Evolutionary conservation across 2,329 filamentous ascomycete genomes (phyloP).

Genomic region (Trichoderma lentiforme): DNA sequence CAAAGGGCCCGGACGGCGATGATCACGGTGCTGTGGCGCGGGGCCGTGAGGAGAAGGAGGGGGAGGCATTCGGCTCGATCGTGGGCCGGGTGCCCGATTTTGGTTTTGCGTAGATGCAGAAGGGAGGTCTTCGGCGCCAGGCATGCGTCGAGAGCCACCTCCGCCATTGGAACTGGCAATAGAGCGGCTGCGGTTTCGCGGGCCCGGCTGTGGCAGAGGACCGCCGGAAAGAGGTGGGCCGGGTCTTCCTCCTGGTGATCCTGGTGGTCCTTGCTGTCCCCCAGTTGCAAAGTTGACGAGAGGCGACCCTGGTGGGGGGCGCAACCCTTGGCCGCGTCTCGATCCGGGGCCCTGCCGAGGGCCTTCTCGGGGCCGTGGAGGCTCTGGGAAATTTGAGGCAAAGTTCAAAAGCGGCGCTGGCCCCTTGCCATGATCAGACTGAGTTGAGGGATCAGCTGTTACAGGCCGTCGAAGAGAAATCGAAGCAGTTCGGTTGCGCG

Average conservation of each 20-base stretch:
- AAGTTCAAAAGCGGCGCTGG: constrained; percentile 65
- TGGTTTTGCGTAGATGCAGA: constrained; percentile 25
- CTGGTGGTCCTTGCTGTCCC: constrained; percentile 21
- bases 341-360: constrained; percentile 1
- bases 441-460: constrained; percentile 25
- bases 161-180: constrained; percentile 19
- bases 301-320: constrained; percentile 36
- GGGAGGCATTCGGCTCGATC: constrained; percentile 5
- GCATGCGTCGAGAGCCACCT: neutral
- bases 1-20: constrained; percentile 7
- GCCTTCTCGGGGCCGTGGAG: constrained; percentile 53
- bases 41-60: constrained; percentile 13
- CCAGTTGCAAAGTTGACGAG: constrained; percentile 45
- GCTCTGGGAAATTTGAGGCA: constrained; percentile 58
- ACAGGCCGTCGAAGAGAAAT: constrained; percentile 25
- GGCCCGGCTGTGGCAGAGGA: constrained; percentile 18
- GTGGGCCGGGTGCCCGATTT: neutral
- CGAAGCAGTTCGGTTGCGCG: constrained; percentile 32
- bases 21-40: constrained; percentile 1
- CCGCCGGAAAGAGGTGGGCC: constrained; percentile 1
- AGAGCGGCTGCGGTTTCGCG: constrained; percentile 28
- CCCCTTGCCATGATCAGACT: constrained; percentile 32
- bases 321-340: constrained; percentile 42
- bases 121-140: constrained; percentile 21
- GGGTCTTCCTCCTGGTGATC: constrained; percentile 16